Evolutionary conservation across 1,284 basidiomycete species (phyloP).

Genomic region (Polyporus tsugae): DNA sequence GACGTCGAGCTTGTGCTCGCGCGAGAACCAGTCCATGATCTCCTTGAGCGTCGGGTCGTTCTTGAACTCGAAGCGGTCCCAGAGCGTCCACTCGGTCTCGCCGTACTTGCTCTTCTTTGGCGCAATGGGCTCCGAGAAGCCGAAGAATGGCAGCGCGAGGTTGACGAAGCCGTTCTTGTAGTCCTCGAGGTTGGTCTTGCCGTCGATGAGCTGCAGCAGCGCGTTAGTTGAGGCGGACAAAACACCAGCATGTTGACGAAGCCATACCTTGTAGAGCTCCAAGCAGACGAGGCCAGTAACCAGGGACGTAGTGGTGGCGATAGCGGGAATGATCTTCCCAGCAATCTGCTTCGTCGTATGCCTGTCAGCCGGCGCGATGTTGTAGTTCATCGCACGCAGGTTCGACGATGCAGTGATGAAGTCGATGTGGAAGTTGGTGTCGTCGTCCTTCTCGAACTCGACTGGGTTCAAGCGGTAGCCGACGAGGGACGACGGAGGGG

Average conservation of each 20-base stretch:
- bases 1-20: conserved; percentile 87
- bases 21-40: conserved; percentile 87
- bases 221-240: conserved; percentile 13
- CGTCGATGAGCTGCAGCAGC: conserved; percentile 84
- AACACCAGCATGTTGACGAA: neutral
- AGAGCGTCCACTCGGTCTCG: conserved; percentile 94
- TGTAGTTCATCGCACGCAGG: conserved; percentile 96
- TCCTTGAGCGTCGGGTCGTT: conserved; percentile 91
- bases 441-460: conserved; percentile 99
- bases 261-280: conserved; percentile 92
- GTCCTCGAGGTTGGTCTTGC: conserved; percentile 90
- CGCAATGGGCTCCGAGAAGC: conserved; percentile 97
- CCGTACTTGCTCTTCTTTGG: conserved; percentile 93
- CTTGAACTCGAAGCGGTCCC: conserved; percentile 96
- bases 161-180: conserved; percentile 99
- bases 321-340: conserved; percentile 99
- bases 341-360: conserved; percentile 99
- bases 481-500: conserved; percentile 89
- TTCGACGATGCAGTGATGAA: conserved; percentile 99
- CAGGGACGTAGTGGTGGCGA: conserved; percentile 97
- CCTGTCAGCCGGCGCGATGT: conserved; percentile 87
- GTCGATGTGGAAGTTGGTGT: conserved; percentile 98
- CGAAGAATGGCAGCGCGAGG: conserved; percentile 98
- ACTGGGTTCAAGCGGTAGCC: conserved; percentile 96
- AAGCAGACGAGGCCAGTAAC: conserved; percentile 96